Base-by-base conservation (phyloP, 1,139 yeast species). In the Kodamaea arcana region DNA sequence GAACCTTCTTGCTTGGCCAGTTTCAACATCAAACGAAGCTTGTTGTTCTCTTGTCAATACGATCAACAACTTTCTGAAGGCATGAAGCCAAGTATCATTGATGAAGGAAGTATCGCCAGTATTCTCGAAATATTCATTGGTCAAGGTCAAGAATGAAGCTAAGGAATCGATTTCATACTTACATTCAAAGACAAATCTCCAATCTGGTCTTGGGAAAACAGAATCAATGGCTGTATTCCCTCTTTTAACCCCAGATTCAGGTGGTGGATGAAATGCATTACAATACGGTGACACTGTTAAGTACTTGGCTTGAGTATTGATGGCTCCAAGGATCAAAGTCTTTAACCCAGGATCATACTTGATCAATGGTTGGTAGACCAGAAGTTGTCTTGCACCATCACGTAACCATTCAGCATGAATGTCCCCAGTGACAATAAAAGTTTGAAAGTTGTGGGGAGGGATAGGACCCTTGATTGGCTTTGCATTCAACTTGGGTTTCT, bases 211-310 rank as follows among this genome's bases (percentile, higher is more conserved):
- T 0, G 96, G 96, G 30, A 48, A 60, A 2, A 87, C 95, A 3
- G 60, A 52, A 52, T 87, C 96, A 39, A 66, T 63, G 2, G 81
- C 77, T 4, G 85, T 70, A 3, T 72, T 60, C 11, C 75, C 79
- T 29, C 62, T 59, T 31, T 61, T 64, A 16, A 83, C 71, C 0
- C 71, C 70, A 2, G 86, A 75, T 3, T 66, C 72, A 0, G 71
- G 69, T 0, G 95, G 95, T 3, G 95, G 94, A 48, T 87, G 94
- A 63, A 85, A 87, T 0, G 95, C 95, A 56, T 87, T 87, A 59
- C 96, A 87, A 56, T 84, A 87, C 0, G 95, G 95, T 7, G 82
- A 73, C 24, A 62, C 64, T 23, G 62, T 47, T 12, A 87, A 65
- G 48, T 73, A 84, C 17, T 68, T 60, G 0, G 87, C 83, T 54